Evolutionary conservation across 257 asterid genomes (phyloP), one percentile per base, ranked within the genome.

Genomic region (Orobanche coerulescens): DNA sequence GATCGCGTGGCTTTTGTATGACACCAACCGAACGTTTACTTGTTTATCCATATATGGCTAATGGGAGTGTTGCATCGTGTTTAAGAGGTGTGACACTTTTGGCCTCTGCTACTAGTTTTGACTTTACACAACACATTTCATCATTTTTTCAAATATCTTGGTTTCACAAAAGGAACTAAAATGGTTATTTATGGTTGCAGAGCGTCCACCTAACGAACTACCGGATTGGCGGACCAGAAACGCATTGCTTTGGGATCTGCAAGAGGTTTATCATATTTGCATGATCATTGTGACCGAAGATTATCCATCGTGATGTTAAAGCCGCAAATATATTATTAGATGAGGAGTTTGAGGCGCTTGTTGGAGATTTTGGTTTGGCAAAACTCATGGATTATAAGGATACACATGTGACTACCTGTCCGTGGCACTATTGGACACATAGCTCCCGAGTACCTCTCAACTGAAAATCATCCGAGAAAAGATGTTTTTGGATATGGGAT

Each of bases 21-120:
- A 80, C 83, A 46, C 86, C 86, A 2, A 77, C 86, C 1, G 86
- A 80, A 40, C 74, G 83, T 34, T 53, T 80, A 60, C 86, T 80
- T 37, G 83, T 80, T 51, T 80, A 80, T 72, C 86, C 86, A 4
- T 80, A 73, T 19, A 80, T 80, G 86, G 86, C 79, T 37, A 80
- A 80, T 61, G 86, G 86, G 48, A 80, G 86, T 39, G 86, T 74
- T 36, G 86, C 86, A 12, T 81, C 86, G 4, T 77, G 83, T 31
- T 72, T 81, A 65, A 75, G 86, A 81, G 83, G 86, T 77, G 58
- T 71, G 60, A 64, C 47, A 2, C 9, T 28, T 19, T 19, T 34
- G n/a, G n/a, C n/a, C n/a, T 40, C 9, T 36, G 20, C 22, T 8
- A 3, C 28, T 28, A 46, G 15, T 14, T 46, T 18, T 14, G 15